phyloP scores from a whole-genome alignment of 225 moss, liverwort and hornwort species.

The Takakia lepidozioides region DNA sequence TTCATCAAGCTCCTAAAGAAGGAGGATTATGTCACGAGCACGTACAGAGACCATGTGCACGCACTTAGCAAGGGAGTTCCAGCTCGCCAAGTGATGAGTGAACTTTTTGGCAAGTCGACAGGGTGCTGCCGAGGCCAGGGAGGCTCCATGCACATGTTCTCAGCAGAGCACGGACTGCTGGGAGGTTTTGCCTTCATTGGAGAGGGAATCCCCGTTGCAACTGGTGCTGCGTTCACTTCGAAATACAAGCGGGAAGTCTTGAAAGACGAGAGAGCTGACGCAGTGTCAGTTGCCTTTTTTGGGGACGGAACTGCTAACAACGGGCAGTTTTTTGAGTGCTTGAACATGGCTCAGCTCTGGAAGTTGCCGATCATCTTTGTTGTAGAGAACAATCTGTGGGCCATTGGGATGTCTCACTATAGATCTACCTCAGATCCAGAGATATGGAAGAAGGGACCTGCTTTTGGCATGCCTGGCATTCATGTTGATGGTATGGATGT shows the following conservation, averaged over 20 bases:
- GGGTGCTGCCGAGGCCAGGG: constrained; percentile 89
- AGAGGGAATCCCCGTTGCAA: constrained; percentile 87
- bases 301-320: constrained; percentile 95
- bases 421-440: constrained; percentile 76
- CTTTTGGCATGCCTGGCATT: constrained; percentile 84
- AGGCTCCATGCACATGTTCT: constrained; percentile 98
- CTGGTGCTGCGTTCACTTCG: constrained; percentile 72
- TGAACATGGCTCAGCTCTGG: constrained; percentile 98
- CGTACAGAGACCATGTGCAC: constrained; percentile 92
- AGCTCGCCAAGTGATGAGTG: constrained; percentile 76
- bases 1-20: constrained; percentile 79
- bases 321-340: constrained; percentile 89
- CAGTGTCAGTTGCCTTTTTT: constrained; percentile 86
- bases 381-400: constrained; percentile 95
- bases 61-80: constrained; percentile 92
- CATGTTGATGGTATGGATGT: constrained; percentile 97
- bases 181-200: constrained; percentile 96
- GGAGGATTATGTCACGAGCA: constrained; percentile 86
- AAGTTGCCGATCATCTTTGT: constrained; percentile 88
- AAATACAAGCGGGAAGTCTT: constrained; percentile 90
- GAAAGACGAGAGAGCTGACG: constrained; percentile 69
- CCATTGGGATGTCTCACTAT: constrained; percentile 91
- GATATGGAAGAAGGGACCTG: constrained; percentile 91
- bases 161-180: constrained; percentile 72
- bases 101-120: constrained; percentile 84